Base-by-base conservation (phyloP, 192 early-diverging fungal genomes). In the Obelidium mucronatum region DNA sequence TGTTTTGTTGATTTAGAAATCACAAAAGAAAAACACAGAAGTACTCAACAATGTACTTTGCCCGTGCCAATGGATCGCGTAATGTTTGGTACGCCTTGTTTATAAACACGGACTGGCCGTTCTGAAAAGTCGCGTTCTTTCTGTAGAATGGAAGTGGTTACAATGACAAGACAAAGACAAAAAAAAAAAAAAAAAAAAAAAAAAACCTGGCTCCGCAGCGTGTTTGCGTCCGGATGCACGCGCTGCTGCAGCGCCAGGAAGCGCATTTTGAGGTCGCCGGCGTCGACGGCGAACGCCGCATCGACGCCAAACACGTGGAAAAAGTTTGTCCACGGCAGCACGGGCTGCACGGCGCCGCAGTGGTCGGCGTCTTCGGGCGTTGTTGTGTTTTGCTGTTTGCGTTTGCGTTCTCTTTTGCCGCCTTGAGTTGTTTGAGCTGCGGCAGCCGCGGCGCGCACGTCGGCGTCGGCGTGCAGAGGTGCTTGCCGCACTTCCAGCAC, bases 51-150 rank as follows among this genome's bases (percentile, higher is more conserved):
- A 97, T 83, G 48, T 97, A 97, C 52, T 90, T 86, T 11, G 95
- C 94, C 11, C 95, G 86, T 15, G 80, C 67, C n/a, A 97, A 85
- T 3, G 94, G 95, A 35, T 94, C 90, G 37, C 87, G 79, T 28
- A 97, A 81, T 22, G 90, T 90, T 28, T 94, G 81, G 66, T 95
- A 95, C 13, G 92, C 95, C 73, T 96, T 93, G 87, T 97, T 97
- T 53, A 94, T 88, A 72, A 92, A 89, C 2, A 93, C 87, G 0
- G 94, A 96, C 65, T 94, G 94, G 34, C 79, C 77, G 33, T 92
- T n/a, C 89, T 26, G 92, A 91, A 64, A 88, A 86, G 3, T 77
- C 39, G 61, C 88, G 82, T 71, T 94, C 92, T 60, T 86, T 78
- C 91, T 91, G 82, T 63, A 40, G 22, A 30, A 61, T 17, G 59